These are phyloP conservation scores for Cytospora schulzeri DNA, from an alignment of 2,329 filamentous ascomycete genomes.

Conservation along the genomic window DNA sequence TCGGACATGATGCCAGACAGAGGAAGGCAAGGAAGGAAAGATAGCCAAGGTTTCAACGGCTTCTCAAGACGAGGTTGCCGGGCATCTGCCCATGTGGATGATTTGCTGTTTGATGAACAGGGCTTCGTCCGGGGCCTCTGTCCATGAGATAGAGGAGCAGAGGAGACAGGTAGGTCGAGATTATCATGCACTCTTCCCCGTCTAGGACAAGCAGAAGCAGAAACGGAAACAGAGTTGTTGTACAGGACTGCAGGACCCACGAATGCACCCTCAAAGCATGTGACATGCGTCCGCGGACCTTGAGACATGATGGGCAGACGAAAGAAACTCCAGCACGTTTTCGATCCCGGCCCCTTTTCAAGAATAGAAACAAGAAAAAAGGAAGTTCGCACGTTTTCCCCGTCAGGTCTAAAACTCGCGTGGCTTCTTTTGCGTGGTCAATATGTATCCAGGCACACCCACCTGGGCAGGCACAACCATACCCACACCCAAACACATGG, in stretches of 20 bases:
- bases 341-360: background rate
- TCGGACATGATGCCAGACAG: background rate
- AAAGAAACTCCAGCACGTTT: background rate
- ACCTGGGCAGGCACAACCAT: too few relatives aligned
- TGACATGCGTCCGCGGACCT: background rate
- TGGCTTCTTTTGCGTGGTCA: background rate
- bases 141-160: background rate
- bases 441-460: background rate
- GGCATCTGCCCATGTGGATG: background rate
- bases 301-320: background rate
- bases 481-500: too few relatives aligned
- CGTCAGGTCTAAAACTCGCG: background rate
- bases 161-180: background rate
- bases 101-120: background rate
- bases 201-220: background rate
- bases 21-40: background rate
- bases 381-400: background rate
- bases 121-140: background rate
- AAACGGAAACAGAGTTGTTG: background rate
- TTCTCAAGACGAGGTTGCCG: conserved; percentile 1
- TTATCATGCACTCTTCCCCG: conserved; percentile 5
- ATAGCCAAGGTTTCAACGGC: background rate
- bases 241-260: background rate
- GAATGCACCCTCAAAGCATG: background rate
- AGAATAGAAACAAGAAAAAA: background rate